Base-by-base conservation (phyloP, 2,329 filamentous ascomycete genomes). In the Cryphonectria radicalis region DNA sequence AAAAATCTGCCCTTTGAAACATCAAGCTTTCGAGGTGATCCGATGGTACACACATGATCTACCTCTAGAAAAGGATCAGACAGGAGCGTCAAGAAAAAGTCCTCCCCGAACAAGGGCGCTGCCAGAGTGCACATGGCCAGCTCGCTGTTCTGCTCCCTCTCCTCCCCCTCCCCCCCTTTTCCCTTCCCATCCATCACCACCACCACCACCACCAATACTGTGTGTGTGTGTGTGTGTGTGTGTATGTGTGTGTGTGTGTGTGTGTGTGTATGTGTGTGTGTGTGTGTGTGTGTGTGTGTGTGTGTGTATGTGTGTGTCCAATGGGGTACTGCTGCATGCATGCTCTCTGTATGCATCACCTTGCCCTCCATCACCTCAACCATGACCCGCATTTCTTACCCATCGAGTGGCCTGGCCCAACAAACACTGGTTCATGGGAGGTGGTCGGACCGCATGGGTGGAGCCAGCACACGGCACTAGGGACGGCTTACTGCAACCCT, bases 401-500 rank as follows among this genome's bases (percentile, higher is more conserved):
- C 25, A 32, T 8, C 55, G 28, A 32, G 25, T 35, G 14, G 14
- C 55, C 55, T 32, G 25, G 28, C 13, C 55, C 25, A 32, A 59
- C 14, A 14, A 22, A 59, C 32, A 32, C 55, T 59, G 28, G 55
- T 32, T 50, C 46, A 11, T 50, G 46, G 46, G 22, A 22, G 6
- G 25, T 59, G 25, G 55, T 28, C 55, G 28, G 55, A 35, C 28
- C 32, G 19, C 32, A 22, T 25, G 11, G 35, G 59, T 62, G 59
- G 59, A 40, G 59, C 59, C 59, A 62, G 59, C 59, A n/a, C 59
- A 40, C 35, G 59, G 59, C 59, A 40, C 59, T 37, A 62, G 59
- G 32, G 32, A 40, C 59, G 32, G 35, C 59, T 40, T n/a, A 62
- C 28, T 62, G 59, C 59, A 62, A 62, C 59, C 59, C 59, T 62